phyloP scores from a whole-genome alignment of 2,329 filamentous ascomycete species.

The Tolypocladium ovalisporum region DNA sequence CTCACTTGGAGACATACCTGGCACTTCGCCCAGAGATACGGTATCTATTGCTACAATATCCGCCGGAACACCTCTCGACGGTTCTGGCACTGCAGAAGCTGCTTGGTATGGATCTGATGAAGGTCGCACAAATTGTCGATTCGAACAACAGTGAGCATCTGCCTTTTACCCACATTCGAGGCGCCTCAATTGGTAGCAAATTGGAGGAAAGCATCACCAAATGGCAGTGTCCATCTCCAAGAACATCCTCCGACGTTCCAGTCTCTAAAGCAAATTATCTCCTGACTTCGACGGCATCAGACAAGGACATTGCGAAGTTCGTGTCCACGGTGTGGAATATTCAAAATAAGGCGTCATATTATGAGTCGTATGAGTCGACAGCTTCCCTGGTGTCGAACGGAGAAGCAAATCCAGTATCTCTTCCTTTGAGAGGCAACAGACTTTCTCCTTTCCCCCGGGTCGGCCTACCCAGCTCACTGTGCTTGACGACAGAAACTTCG shows the following conservation, averaged over 20 bases:
- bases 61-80: constrained; percentile 43
- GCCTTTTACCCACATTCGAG: constrained; percentile 28
- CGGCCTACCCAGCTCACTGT: constrained; percentile 10
- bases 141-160: constrained; percentile 24
- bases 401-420: constrained; percentile 13
- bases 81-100: constrained; percentile 47
- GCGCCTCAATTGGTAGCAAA: constrained; percentile 16
- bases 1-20: constrained; percentile 50
- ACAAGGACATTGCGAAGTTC: constrained; percentile 42
- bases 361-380: constrained; percentile 31
- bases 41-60: constrained; percentile 49
- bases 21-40: constrained; percentile 39
- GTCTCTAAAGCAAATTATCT: constrained; percentile 46
- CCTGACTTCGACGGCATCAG: constrained; percentile 42
- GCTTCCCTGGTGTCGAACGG: constrained; percentile 9
- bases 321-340: constrained; percentile 40
- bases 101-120: constrained; percentile 44
- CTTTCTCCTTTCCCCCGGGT: constrained; percentile 19
- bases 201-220: constrained; percentile 11
- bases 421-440: constrained; percentile 11
- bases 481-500: constrained; percentile 3
- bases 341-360: constrained; percentile 17
- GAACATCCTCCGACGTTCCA: constrained; percentile 17
- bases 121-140: constrained; percentile 46
- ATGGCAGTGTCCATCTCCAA: constrained; percentile 11